A percentile compares a stretch with the other conserved stretches of the same genome.
Conservation (phyloP, 805 yeast species). For the Barnettozyma botsteinii region DNA sequence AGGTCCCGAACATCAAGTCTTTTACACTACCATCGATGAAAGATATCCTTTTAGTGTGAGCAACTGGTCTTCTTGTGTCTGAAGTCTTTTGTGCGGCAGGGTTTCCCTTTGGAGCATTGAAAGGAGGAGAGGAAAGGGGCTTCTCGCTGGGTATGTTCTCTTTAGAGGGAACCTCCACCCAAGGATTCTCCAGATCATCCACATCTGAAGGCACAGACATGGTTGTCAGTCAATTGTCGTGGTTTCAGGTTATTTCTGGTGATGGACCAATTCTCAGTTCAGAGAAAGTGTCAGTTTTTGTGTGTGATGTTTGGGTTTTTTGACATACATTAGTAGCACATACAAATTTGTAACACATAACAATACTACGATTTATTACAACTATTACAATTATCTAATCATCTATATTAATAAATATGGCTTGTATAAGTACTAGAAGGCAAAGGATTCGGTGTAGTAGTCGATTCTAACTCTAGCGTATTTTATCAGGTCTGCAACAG, state of each 20-base stretch:
- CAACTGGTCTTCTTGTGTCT: neutral
- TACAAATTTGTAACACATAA: no score
- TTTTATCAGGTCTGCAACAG: constrained; percentile 37
- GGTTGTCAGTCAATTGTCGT: neutral
- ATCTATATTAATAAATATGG: neutral
- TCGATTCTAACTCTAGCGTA: constrained; percentile 26
- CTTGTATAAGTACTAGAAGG: neutral
- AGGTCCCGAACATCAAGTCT: constrained; percentile 64
- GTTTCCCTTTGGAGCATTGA: neutral
- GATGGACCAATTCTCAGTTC: neutral
- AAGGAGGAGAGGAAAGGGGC: neutral
- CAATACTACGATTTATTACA: no score
- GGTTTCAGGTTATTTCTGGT: neutral
- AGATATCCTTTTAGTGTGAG: constrained; percentile 14
- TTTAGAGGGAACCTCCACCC: constrained; percentile 13
- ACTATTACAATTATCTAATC: no score
- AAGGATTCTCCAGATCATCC: constrained; percentile 16
- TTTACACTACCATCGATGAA: constrained; percentile 17
- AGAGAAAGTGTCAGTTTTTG: neutral
- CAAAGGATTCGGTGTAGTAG: constrained; percentile 28
- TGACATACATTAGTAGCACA: no score
- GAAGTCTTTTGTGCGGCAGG: neutral
- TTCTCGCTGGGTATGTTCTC: neutral
- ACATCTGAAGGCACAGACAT: neutral
- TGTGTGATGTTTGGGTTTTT: neutral